phyloP scores from a whole-genome alignment of 345 rosid genomes.

The Acer campestre region DNA sequence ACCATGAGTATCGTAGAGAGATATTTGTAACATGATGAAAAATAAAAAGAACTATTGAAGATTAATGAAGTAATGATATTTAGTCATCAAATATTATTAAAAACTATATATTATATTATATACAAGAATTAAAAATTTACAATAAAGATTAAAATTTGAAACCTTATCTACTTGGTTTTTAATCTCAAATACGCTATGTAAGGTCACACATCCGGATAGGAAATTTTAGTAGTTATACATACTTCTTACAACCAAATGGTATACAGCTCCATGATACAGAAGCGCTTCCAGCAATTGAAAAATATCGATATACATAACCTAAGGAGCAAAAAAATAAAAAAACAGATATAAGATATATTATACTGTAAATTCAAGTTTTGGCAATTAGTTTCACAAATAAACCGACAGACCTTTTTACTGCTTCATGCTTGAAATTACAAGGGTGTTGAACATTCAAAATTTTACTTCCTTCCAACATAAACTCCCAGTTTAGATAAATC shows the following conservation, averaged over 20 bases:
- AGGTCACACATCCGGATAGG: not conserved
- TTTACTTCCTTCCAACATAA: conserved; percentile 66
- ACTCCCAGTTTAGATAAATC: conserved; percentile 89
- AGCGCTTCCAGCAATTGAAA: not conserved
- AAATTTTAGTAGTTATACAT: not conserved
- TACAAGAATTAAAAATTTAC: not conserved
- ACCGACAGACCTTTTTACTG: not conserved
- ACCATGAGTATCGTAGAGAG: not conserved
- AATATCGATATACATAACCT: not conserved
- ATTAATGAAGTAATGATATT: not conserved
- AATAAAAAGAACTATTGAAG: not conserved
- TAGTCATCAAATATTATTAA: not conserved
- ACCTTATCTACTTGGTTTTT: not conserved
- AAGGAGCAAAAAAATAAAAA: not conserved
- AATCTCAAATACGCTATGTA: not conserved
- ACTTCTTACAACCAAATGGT: not conserved
- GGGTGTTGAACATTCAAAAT: not conserved
- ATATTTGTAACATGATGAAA: too few species aligned
- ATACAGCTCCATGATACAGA: not conserved
- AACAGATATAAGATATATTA: not conserved
- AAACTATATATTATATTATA: not conserved
- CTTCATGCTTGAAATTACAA: not conserved
- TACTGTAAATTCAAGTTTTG: not conserved
- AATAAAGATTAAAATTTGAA: not conserved
- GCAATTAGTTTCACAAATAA: not conserved